Evolutionary conservation across 148 eudicot species (phyloP).

Genomic region (Camellia sinensis): DNA sequence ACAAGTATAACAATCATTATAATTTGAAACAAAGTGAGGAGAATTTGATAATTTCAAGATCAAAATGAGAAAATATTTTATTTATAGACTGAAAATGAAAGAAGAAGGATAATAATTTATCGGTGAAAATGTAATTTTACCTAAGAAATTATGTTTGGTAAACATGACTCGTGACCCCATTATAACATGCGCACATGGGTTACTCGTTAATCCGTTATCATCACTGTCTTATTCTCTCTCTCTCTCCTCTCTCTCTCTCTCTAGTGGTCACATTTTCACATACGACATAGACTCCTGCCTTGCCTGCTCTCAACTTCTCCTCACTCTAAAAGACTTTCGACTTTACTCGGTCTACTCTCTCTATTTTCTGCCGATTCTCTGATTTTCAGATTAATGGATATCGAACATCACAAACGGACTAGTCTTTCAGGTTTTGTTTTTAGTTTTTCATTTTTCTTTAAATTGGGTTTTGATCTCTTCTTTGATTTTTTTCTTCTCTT

Average conservation of each 20-base stretch:
- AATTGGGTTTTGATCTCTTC: not conserved
- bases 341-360: not conserved
- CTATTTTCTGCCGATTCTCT: not conserved
- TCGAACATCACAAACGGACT: conserved; percentile 30
- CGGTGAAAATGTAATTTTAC: too few species aligned
- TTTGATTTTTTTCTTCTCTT: not conserved
- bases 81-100: too few species aligned
- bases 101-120: too few species aligned
- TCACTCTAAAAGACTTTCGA: not conserved
- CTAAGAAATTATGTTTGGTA: too few species aligned
- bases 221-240: conserved; percentile 1
- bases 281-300: not conserved
- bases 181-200: not conserved
- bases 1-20: not conserved
- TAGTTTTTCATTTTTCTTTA: too few species aligned
- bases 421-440: conserved; percentile 34
- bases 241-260: not conserved
- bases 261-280: too few species aligned
- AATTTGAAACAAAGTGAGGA: not conserved
- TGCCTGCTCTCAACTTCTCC: not conserved
- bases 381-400: conserved; percentile 33
- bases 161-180: too few species aligned
- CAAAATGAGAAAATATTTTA: too few species aligned
- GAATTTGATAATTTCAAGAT: too few species aligned
- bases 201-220: conserved; percentile 8